Evolutionary conservation across 2,329 filamentous ascomycete genomes (phyloP).

Genomic region (Neocatenulostroma microsporum): DNA sequence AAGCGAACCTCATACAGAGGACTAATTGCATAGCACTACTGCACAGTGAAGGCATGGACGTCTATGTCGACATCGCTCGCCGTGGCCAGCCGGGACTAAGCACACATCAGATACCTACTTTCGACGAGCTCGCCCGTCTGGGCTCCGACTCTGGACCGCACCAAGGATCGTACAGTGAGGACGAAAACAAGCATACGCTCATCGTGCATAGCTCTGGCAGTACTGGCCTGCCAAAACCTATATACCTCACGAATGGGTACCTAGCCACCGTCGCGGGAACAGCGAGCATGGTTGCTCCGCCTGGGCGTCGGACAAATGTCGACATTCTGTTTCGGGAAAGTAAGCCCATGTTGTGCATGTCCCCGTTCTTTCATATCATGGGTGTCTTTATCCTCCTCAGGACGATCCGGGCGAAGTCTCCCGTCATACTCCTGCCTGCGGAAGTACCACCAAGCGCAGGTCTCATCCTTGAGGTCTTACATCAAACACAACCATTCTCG

Average conservation of each 20-base stretch:
- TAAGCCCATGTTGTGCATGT: no score
- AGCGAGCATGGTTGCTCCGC: not conserved
- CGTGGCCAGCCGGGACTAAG: not conserved
- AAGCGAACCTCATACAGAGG: slow-evolving; percentile 1
- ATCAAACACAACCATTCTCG: slow-evolving; percentile 2
- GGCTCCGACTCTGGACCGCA: slow-evolving; percentile 1
- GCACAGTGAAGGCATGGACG: slow-evolving; percentile 4
- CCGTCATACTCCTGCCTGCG: slow-evolving; percentile 2
- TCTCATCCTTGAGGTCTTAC: slow-evolving; percentile 5
- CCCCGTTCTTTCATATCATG: slow-evolving; percentile 4
- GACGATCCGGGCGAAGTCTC: not conserved
- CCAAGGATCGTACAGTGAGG: not conserved
- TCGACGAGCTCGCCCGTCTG: slow-evolving; percentile 2
- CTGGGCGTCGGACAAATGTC: not conserved
- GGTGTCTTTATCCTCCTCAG: not conserved
- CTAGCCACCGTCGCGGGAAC: not conserved
- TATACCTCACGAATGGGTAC: slow-evolving; percentile 2
- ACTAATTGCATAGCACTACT: slow-evolving; percentile 1
- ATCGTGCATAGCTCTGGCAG: slow-evolving; percentile 8
- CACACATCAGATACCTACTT: not conserved
- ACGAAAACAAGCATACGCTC: not conserved
- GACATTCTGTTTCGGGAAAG: slow-evolving; percentile 1
- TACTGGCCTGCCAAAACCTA: slow-evolving; percentile 8
- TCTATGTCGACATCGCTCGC: not conserved
- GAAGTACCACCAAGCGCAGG: slow-evolving; percentile 2